Conservation (phyloP, 768 basidiomycete species). For the Punctularia strigosozonata region DNA sequence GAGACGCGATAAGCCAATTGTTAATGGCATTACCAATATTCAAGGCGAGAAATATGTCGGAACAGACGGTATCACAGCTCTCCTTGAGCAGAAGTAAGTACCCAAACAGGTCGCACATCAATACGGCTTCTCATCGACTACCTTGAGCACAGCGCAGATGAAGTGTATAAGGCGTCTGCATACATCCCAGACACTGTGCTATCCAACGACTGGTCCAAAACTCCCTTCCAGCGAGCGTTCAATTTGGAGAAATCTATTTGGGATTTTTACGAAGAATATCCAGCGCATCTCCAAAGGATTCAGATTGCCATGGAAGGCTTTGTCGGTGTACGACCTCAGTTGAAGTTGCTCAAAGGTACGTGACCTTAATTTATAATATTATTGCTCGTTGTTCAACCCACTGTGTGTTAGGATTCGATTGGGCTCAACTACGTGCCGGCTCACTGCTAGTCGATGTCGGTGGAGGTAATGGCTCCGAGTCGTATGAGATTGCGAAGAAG, state of each 20-base stretch:
- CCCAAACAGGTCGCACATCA: background rate
- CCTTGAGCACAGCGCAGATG: slow-evolving; percentile 7
- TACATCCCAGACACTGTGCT: background rate
- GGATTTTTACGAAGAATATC: background rate
- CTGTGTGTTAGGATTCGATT: slow-evolving; percentile 24
- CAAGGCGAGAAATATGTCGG: slow-evolving; percentile 8
- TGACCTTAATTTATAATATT: no score
- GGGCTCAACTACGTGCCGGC: slow-evolving; percentile 17
- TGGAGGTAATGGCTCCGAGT: slow-evolving; percentile 25
- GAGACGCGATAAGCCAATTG: no score
- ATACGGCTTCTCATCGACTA: background rate
- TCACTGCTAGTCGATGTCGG: slow-evolving; percentile 28
- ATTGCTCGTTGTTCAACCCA: background rate
- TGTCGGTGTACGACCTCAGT: background rate
- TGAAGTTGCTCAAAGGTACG: no score
- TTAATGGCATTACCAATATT: no score
- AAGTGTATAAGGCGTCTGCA: slow-evolving; percentile 1
- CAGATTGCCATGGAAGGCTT: background rate
- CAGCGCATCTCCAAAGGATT: slow-evolving; percentile 3
- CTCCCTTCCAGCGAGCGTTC: background rate
- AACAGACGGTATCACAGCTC: slow-evolving; percentile 11
- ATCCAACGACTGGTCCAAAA: background rate
- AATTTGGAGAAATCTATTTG: background rate
- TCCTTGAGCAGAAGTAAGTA: slow-evolving; percentile 10
- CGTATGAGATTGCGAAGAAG: slow-evolving; percentile 20